Base-by-base conservation (phyloP, 805 yeast species). In the Ogataea methylovora region DNA sequence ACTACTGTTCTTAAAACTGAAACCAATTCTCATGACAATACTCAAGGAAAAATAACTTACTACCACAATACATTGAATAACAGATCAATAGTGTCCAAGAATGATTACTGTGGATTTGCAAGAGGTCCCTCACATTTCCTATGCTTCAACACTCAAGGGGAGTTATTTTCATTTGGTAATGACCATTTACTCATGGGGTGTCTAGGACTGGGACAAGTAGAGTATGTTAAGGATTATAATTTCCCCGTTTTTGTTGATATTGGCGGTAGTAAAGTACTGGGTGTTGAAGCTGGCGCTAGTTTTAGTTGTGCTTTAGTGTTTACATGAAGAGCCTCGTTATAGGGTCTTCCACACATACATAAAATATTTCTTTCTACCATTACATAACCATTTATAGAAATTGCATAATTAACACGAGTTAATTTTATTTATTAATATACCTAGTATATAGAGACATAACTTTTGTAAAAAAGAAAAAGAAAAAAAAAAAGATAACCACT, bases 201-300 rank as follows among this genome's bases (percentile, higher is more conserved):
- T 33, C 25, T 40, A 14, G 44, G 44, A 4, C 26, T 37, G 4
- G 44, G 41, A 11, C 12, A 27, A 20, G 30, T 22, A 7, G 24
- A 16, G 9, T 18, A 15, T 22, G 14, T 28, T 2, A 10, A 21
- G 4, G 26, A 24, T 12, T 35, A 38, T 13, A 33, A 35, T 15
- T 15, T 4, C 8, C 44, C 44, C 2, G 23, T 23, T 10, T 10
- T 16, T 10, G 34, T 40, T n/a, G 30, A 32, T 8, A 7, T 35
- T 14, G 33, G 15, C 16, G 18, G 20, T 14, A n/a, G 21, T 6
- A 31, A 30, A 14, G 34, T 35, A 7, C 22, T 20, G 14, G 12
- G 32, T 29, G 41, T 41, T 10, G 44, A 41, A 13, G 41, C 41
- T 8, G 44, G 44, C 9, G 36, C 31, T 13, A 33, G 39, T 36